Evolutionary conservation across 164 flowering plant species (phyloP), one percentile per base, ranked within the genome.

Genomic region (Pachysandra terminalis): DNA sequence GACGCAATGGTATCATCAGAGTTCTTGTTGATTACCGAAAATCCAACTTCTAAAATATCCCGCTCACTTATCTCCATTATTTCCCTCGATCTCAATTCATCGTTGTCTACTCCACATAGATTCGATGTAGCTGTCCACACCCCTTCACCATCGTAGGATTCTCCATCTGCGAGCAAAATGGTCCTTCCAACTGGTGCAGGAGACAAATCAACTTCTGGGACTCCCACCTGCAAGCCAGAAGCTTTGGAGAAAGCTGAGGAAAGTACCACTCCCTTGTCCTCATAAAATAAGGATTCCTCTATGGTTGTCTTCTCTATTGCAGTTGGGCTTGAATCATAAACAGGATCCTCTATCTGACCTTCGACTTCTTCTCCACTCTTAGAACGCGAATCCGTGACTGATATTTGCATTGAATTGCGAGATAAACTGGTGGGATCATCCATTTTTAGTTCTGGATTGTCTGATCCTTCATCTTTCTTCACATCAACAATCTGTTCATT

Each of bases 241-340:
- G 81, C 75, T 49, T 63, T 48, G n/a, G 90, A 83, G 16, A 83
- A 71, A 57, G 67, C 21, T 61, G 78, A 61, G 23, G 59, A 56
- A 41, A 23, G 25, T 28, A 48, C 45, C 41, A 84, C 19, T 25
- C 55, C 68, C 57, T 73, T 64, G 53, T 71, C 75, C 52, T 22
- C 48, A 63, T 59, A 64, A 49, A 63, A 40, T 28, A 48, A 14
- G 51, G 61, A 69, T 52, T 75, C 73, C 35, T 48, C 64, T 21
- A 68, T 64, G 26, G 59, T 49, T 55, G 71, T 25, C 59, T 74
- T 85, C 64, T 72, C 74, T 8, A 28, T 17, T 23, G 81, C 75
- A 1, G 71, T 73, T 8, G 92, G 93, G 68, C 90, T 89, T 24
- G 84, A 80, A 74, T 90, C 96, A 78, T 86, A 90, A 63, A 93